Evolutionary conservation across 441 rosid species (phyloP), one percentile per base, ranked within the genome.

Genomic region (Erysimum cheiri): DNA sequence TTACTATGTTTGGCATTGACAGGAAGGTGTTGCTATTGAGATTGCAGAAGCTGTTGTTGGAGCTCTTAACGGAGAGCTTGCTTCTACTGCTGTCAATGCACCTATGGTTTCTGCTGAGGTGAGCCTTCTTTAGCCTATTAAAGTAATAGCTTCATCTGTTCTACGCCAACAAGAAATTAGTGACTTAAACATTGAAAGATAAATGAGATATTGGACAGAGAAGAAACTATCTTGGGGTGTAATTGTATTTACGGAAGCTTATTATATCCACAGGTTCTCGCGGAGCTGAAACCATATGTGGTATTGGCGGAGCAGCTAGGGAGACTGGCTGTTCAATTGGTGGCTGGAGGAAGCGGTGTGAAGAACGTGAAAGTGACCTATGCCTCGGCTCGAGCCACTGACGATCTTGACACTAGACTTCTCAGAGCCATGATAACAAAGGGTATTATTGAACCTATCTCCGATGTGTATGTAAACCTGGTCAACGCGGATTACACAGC

Each of bases 1-100:
- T 36, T 11, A 14, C 0, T 67, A 3, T 26, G 6, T 60, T 32
- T 24, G 39, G 44, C 17, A 7, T 35, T 14, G 69, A 69, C 35
- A 81, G 87, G 94, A 87, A 83, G 87, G 87, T 9, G 86, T 88
- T 36, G 90, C 93, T 14, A 78, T 85, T 43, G 90, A 88, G 69
- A 82, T 88, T 19, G 88, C 87, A 0, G 82, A 88, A 75, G 93
- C 87, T 35, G 87, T 80, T 58, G 76, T 79, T 56, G 82, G 86
- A 68, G 87, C 88, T 55, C 74, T 84, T 67, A 81, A 74, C 15
- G 85, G 88, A 55, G 83, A 80, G 64, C 89, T 81, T 60, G 78
- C 87, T 57, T 80, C 83, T 15, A 85, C 87, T 31, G 85, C 88
- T 15, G 87, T 85, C 4, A 82, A 82, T 78, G 85, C 85, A 53